phyloP scores from a whole-genome alignment of 257 asterid genomes.

The Cruciata laevipes region DNA sequence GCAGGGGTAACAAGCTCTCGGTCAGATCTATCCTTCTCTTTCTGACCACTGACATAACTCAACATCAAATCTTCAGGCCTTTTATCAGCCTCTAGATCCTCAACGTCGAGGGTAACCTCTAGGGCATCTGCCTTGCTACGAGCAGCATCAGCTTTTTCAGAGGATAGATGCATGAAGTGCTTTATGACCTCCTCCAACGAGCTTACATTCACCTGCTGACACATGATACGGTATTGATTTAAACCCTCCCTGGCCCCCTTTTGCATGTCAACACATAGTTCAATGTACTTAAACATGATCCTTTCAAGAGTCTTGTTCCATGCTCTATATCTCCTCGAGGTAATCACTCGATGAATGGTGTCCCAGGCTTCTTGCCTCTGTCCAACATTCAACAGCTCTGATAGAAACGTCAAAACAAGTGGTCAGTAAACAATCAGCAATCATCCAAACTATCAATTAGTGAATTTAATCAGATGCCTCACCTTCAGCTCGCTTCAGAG shows the following conservation, averaged over 20 bases:
- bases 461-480: constrained; percentile 3
- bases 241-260: constrained; percentile 39
- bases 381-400: constrained; percentile 36
- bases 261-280: constrained; percentile 38
- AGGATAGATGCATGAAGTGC: constrained; percentile 32
- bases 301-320: constrained; percentile 37
- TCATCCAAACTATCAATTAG: not conserved
- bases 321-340: constrained; percentile 36
- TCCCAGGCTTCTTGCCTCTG: constrained; percentile 39
- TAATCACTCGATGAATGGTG: constrained; percentile 31
- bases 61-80: constrained; percentile 43
- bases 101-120: constrained; percentile 41
- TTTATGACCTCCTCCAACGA: constrained; percentile 41
- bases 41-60: constrained; percentile 39
- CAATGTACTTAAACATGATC: constrained; percentile 36
- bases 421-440: not conserved
- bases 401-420: constrained; percentile 4
- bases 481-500: constrained; percentile 41
- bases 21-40: constrained; percentile 38
- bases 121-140: constrained; percentile 33
- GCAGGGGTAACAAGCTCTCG: constrained; percentile 38
- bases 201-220: constrained; percentile 34
- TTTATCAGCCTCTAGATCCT: constrained; percentile 37
- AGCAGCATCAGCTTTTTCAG: constrained; percentile 34
- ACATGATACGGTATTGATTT: constrained; percentile 31